Percentiles rank a stretch among this genome's conserved stretches.
These are phyloP conservation scores for Cladophialophora bantiana DNA, from an alignment of 2,329 filamentous ascomycete species.

Conservation along the genomic window DNA sequence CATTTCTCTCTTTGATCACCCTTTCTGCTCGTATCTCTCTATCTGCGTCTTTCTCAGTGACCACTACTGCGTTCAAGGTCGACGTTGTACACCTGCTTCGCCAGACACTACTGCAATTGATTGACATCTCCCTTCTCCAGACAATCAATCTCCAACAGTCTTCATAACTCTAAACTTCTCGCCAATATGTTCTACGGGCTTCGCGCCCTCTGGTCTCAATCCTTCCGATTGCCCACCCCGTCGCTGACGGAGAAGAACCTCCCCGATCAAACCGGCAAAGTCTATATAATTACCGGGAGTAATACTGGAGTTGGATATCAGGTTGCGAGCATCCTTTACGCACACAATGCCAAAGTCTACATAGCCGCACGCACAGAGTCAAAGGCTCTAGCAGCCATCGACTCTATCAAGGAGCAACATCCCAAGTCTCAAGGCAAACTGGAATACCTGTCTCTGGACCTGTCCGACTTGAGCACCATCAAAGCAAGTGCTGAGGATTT, in stretches of 20 bases:
- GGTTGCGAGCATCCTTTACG: slow-evolving; percentile 51
- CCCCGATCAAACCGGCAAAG: slow-evolving; percentile 36
- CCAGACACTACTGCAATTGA: not conserved
- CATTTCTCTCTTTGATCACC: not conserved
- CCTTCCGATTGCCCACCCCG: slow-evolving; percentile 26
- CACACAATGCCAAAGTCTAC: slow-evolving; percentile 54
- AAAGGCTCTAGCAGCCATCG: slow-evolving; percentile 51
- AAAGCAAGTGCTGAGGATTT: slow-evolving; percentile 38
- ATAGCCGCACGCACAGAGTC: slow-evolving; percentile 51
- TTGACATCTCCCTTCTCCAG: not conserved
- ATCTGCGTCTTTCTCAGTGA: not conserved
- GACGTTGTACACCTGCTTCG: not conserved
- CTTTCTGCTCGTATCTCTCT: not conserved
- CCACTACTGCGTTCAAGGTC: not conserved
- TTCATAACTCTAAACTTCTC: not conserved
- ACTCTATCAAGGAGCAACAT: slow-evolving; percentile 46
- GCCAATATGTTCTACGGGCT: slow-evolving; percentile 25
- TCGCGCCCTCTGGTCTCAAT: slow-evolving; percentile 27
- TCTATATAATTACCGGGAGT: slow-evolving; percentile 50
- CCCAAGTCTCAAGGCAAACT: slow-evolving; percentile 45
- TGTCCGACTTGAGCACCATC: slow-evolving; percentile 40
- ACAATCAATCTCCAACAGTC: not conserved
- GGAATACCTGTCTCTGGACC: slow-evolving; percentile 47
- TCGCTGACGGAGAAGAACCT: slow-evolving; percentile 36
- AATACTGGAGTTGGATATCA: slow-evolving; percentile 51